Evolutionary conservation across 257 asterid species (phyloP), one percentile per base, ranked within the genome.

Genomic region (Ophiorrhiza pumila): DNA sequence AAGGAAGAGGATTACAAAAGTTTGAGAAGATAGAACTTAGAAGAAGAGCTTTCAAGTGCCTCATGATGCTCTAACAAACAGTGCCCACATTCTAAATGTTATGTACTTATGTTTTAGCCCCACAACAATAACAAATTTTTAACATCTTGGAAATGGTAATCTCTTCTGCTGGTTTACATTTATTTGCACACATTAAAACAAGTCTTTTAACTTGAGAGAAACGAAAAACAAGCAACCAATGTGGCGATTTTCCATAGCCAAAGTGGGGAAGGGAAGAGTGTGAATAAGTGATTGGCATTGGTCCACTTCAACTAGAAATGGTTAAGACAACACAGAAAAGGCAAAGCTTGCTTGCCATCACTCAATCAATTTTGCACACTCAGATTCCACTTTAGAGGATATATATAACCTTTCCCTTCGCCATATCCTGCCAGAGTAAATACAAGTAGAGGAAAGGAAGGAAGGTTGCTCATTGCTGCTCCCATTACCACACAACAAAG

Each of bases 331-430:
- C 27, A 31, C 29, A 43, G 70, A 74, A 59, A 82, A 64, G 66
- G 76, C 63, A 23, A 58, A 78, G 71, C 74, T 77, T 58, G 67
- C 61, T 67, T 72, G 73, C 77, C 73, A 69, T 73, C 63, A 73
- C 84, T 39, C 25, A 52, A 69, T 72, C 52, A 29, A 41, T n/a
- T 55, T 68, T 71, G 76, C 83, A 73, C 46, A 76, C 76, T 79
- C 77, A 73, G 79, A 73, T 79, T 67, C 81, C 83, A 79, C 81
- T 73, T 56, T 74, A n/a, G 72, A 58, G 42, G n/a, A 39, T 20
- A 29, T 15, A 70, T 42, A 50, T 15, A 10, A 32, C 2, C 7
- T 17, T 37, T 42, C 25, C 7, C 53, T 71, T 11, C 66, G n/a
- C n/a, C n/a, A 59, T 57, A 62, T 61, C 64, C 50, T 69, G 61